Base-by-base conservation (phyloP, 2,329 filamentous ascomycete genomes). In the Diaporthe sp. region DNA sequence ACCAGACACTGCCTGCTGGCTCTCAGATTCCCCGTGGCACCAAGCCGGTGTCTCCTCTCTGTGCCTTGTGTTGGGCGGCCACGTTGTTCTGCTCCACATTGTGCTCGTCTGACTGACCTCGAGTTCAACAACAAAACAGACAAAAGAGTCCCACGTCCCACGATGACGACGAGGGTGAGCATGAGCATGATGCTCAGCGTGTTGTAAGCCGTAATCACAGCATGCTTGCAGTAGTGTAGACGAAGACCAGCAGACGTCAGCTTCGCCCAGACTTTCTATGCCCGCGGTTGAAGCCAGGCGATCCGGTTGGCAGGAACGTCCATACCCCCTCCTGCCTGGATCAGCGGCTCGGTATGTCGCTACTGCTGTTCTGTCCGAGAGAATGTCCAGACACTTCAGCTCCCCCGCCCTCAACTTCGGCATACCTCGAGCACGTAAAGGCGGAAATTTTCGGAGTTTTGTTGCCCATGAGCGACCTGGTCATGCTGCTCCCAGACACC, bases 301-400 rank as follows among this genome's bases (percentile, higher is more conserved):
- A 55, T 31, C 65, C 65, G 65, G 49, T 55, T 70, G 49, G 65
- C 34, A 70, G 49, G 34, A 55, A 42, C n/a, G 49, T 8, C 15
- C 8, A 17, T 20, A 22, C 37, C 37, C 12, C 12, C 31, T 42
- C 47, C 34, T 68, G 31, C 65, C 47, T 20, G 4, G 34, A 68
- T 25, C 12, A 28, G 65, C 31, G 9, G 3, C n/a, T 25, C 34
- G 20, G 63, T 68, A 20, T 31, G 20, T 39, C 13, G 31, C 42
- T 53, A 20, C 47, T 53, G 20, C 63, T 25, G 44, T 53, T 68
- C 7, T 68, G 31, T 17, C 31, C 34, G 25, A 25, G 47, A 28
- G 37, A 31, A 31, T 25, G 4, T 28, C 44, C 13, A 53, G 4
- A 13, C 28, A n/a, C 31, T 34, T 39, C n/a, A 12, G 34, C 22